Percentiles rank a stretch among this genome's conserved stretches.
These are phyloP conservation scores for Wickerhamomyces sydowiorum DNA, from an alignment of 805 yeast genomes.

Conservation along the genomic window DNA sequence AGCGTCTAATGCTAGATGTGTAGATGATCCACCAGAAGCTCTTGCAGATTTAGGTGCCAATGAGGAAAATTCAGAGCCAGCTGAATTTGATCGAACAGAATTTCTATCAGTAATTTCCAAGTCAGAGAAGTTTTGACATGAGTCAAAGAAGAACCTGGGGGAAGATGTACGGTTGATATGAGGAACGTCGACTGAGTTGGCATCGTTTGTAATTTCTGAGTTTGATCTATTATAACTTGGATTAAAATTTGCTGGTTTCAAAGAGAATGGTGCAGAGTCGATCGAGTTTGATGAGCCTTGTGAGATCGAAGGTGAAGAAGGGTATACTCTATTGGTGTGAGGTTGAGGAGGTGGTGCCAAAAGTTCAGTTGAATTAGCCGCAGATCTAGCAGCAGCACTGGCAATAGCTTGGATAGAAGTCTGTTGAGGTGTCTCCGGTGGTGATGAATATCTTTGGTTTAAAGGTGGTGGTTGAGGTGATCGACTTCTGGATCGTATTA, in stretches of 20 bases:
- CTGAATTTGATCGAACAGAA: neutral
- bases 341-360: conserved; percentile 2
- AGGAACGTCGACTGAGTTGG: neutral
- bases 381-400: conserved; percentile 1
- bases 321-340: neutral
- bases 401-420: conserved; percentile 5
- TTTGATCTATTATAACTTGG: neutral
- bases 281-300: conserved; percentile 10
- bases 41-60: neutral
- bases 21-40: neutral
- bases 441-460: neutral
- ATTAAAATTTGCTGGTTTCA: neutral
- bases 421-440: conserved; percentile 1
- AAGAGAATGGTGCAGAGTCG: conserved; percentile 12
- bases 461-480: neutral
- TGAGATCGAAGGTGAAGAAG: conserved; percentile 11
- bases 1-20: neutral
- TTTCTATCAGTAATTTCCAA: neutral
- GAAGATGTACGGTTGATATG: neutral
- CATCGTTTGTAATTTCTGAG: neutral
- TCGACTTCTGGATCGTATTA: neutral
- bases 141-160: neutral
- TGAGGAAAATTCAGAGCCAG: neutral
- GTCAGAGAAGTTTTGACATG: neutral
- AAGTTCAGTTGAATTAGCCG: neutral